Conservation (phyloP, 1,139 yeast species). For the Taphrina wiesneri region DNA sequence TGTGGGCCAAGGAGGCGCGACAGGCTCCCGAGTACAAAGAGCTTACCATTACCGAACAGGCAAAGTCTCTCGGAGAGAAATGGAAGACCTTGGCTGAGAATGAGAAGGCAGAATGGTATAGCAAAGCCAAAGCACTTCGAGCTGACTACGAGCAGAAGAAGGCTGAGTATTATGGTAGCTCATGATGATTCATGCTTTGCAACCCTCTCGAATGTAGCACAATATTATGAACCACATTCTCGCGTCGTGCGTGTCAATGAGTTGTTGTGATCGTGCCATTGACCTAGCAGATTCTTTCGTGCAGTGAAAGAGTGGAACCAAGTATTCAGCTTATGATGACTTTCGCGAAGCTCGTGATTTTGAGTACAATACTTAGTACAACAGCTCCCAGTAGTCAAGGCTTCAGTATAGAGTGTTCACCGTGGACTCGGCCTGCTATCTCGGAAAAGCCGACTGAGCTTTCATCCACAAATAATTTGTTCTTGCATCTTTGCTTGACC, state of each 20-base stretch:
- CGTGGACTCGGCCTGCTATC: too few species aligned
- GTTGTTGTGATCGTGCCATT: too few species aligned
- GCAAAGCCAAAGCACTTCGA: neutral
- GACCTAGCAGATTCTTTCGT: too few species aligned
- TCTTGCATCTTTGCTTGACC: neutral
- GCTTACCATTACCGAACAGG: slow-evolving; percentile 8
- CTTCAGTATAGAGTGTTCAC: too few species aligned
- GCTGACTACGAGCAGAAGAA: slow-evolving; percentile 19
- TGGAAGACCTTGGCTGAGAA: slow-evolving; percentile 16
- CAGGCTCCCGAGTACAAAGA: neutral
- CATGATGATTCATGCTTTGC: neutral
- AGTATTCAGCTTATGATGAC: too few species aligned
- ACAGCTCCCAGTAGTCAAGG: too few species aligned
- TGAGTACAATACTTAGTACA: too few species aligned
- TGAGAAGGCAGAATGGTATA: slow-evolving; percentile 10
- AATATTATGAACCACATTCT: too few species aligned
- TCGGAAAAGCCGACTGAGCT: neutral
- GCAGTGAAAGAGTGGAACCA: too few species aligned
- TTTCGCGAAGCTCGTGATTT: too few species aligned
- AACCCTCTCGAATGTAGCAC: too few species aligned
- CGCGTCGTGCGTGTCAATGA: too few species aligned
- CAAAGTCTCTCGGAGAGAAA: slow-evolving; percentile 7
- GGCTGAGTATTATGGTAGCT: slow-evolving; percentile 14
- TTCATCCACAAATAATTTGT: neutral
- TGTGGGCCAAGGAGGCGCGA: slow-evolving; percentile 14